A percentile compares a stretch with the other conserved stretches of the same genome.
Conservation (phyloP, 257 asterid genomes). For the Ilex aquifolium region DNA sequence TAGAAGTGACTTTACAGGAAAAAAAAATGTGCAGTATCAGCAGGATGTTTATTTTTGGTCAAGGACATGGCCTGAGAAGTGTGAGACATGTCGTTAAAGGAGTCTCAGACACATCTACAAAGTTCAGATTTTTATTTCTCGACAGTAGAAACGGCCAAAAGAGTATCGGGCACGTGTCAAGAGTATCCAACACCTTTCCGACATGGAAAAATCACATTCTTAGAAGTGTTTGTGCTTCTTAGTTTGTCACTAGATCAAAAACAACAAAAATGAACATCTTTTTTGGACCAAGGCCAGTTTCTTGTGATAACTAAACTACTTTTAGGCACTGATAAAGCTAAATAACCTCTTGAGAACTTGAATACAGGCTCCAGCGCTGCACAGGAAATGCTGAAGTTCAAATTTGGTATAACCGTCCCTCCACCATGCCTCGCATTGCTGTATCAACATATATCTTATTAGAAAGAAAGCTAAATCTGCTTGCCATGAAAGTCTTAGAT, state of each 20-base stretch:
- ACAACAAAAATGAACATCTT: background rate
- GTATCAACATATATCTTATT: conserved; percentile 17
- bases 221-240: too few species aligned
- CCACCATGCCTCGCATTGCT: conserved; percentile 99
- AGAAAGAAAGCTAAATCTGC: conserved; percentile 7
- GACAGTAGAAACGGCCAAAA: too few species aligned
- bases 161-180: too few species aligned
- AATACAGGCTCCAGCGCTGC: conserved; percentile 83
- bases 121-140: too few species aligned
- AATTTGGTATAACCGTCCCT: conserved; percentile 86
- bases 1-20: too few species aligned
- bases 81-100: too few species aligned
- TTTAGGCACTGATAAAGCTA: background rate
- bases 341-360: conserved; percentile 67
- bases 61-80: too few species aligned
- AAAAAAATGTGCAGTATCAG: too few species aligned
- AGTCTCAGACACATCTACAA: too few species aligned
- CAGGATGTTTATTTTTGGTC: too few species aligned
- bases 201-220: too few species aligned
- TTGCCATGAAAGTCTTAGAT: background rate
- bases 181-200: too few species aligned
- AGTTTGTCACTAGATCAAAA: background rate
- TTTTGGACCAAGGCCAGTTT: background rate
- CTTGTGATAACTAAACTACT: background rate
- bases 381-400: conserved; percentile 97